A percentile compares a stretch with the other conserved stretches of the same genome.
Evolutionary conservation across 192 early-diverging fungal genomes (phyloP).

Genomic region (Cetraspora pellucida): DNA sequence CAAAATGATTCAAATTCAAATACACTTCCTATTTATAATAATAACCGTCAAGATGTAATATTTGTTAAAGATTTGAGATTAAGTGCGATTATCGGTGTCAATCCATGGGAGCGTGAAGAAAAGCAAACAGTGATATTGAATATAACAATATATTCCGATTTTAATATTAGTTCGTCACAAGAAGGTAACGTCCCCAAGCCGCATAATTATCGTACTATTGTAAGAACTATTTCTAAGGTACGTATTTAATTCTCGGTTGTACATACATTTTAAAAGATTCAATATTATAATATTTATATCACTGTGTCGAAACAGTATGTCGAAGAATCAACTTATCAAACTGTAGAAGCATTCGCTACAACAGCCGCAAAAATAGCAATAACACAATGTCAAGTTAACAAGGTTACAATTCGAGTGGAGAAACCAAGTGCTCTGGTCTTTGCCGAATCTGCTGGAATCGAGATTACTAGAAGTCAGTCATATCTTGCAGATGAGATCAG

Average conservation of each 20-base stretch:
- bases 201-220: constrained; percentile 90
- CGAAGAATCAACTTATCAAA: constrained; percentile 87
- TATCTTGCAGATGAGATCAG: constrained; percentile 46
- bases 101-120: constrained; percentile 94
- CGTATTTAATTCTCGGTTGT: neutral
- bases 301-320: constrained; percentile 55
- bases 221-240: constrained; percentile 67
- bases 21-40: constrained; percentile 40
- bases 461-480: constrained; percentile 78
- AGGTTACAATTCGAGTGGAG: constrained; percentile 87
- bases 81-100: constrained; percentile 90
- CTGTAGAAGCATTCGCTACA: constrained; percentile 91
- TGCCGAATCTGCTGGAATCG: constrained; percentile 86
- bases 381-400: constrained; percentile 80
- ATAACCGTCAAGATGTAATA: constrained; percentile 71
- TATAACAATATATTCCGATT: constrained; percentile 64
- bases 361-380: constrained; percentile 78
- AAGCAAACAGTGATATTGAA: constrained; percentile 88
- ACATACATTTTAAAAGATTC: no score
- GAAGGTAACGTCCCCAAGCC: constrained; percentile 69
- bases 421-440: constrained; percentile 95
- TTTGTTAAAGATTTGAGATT: constrained; percentile 82
- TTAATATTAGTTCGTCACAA: constrained; percentile 39
- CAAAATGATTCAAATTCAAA: constrained; percentile 37
- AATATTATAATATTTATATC: neutral